Conservation (phyloP, 306 rosid species). For the Potentilla sterilis region DNA sequence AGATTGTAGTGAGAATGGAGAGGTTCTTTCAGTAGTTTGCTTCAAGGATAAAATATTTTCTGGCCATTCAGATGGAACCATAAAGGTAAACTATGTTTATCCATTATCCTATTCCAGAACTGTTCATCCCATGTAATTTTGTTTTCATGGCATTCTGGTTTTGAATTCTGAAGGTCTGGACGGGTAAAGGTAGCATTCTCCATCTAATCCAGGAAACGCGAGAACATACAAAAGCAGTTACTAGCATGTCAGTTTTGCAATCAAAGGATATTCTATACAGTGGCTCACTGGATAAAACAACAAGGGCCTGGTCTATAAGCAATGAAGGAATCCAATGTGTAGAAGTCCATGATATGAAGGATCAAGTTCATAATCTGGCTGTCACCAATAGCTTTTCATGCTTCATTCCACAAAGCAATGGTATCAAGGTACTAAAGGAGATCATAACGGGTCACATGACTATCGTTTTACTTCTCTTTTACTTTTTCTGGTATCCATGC, state of each 20-base stretch:
- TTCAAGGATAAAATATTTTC: slow-evolving; percentile 64
- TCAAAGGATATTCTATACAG: slow-evolving; percentile 65
- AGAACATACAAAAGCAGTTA: slow-evolving; percentile 75
- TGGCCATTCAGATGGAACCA: slow-evolving; percentile 92
- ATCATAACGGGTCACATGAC: background rate
- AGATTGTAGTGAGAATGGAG: slow-evolving; percentile 85
- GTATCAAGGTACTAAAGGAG: slow-evolving; percentile 62
- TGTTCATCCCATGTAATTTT: background rate
- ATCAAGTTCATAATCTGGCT: slow-evolving; percentile 64
- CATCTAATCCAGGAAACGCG: slow-evolving; percentile 64
- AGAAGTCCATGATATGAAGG: slow-evolving; percentile 78
- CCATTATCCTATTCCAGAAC: background rate
- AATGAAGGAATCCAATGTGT: slow-evolving; percentile 48
- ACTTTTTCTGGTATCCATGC: background rate
- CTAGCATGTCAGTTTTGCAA: slow-evolving; percentile 57
- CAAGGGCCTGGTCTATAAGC: slow-evolving; percentile 78
- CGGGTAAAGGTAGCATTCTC: slow-evolving; percentile 56
- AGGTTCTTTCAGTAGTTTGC: slow-evolving; percentile 64
- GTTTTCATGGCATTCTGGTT: slow-evolving; percentile 28
- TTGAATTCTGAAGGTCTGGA: slow-evolving; percentile 67
- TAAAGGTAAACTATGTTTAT: slow-evolving; percentile 52
- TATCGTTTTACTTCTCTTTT: slow-evolving; percentile 2
- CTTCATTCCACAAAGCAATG: slow-evolving; percentile 74
- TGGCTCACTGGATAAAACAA: slow-evolving; percentile 81
- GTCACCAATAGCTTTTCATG: slow-evolving; percentile 49